Evolutionary conservation across 352 stramenopile genomes (phyloP), one percentile per base, ranked within the genome.

Genomic region (Phytopythium delawarense): DNA sequence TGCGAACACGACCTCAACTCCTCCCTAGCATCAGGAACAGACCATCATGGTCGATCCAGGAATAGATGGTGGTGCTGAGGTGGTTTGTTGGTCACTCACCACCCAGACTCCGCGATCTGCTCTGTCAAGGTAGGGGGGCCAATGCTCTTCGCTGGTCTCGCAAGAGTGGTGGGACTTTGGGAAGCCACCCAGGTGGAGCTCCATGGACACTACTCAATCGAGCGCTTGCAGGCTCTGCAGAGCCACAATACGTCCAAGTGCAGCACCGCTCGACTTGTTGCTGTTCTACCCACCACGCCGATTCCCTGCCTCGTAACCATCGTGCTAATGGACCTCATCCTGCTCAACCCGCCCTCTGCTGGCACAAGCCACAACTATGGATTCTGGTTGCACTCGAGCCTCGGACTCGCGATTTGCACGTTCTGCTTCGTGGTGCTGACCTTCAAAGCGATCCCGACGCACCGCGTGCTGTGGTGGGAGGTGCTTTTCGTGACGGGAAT

Each of bases 271-370:
- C 61, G 49, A 23, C 51, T 57, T 6, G 15, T 72, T 7, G 9
- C 49, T 1, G 61, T 64, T 0, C 15, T 75, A 18, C 7, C 61
- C 0, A 23, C 56, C 1, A 64, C 62, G 0, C 67, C 71, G 32
- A 51, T 59, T 13, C 64, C 71, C 5, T 67, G 64, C 23, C 40
- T 75, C 2, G 23, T 66, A 4, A 60, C 67, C 5, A 65, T 70
- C 5, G 21, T 62, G 34, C 15, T 67, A 9, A 40, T 64, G 6
- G 71, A 78, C 16, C 51, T 67, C 21, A 52, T 63, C 13, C 50
- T 50, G 16, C 51, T 75, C 16, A 42, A 63, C 1, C n/a, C 55
- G 16, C 59, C 60, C 3, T 52, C 55, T 0, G 52, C 61, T 23
- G 62, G 67, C 5, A 23, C 55, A 20, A 9, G 53, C 7, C 28